Conservation (phyloP, 306 rosid species). For the Nissolia schottii region DNA sequence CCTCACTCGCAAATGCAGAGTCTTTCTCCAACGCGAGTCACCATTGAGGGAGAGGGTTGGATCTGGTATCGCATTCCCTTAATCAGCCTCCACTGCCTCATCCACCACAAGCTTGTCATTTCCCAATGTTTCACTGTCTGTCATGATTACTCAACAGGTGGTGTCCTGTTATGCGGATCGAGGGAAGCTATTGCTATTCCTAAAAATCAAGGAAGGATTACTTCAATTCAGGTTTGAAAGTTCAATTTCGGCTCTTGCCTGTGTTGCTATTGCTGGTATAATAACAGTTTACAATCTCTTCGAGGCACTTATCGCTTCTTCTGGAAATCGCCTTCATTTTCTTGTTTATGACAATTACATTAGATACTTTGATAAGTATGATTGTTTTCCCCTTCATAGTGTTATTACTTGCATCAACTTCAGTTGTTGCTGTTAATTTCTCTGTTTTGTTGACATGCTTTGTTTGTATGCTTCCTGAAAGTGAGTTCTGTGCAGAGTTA, state of each 20-base stretch:
- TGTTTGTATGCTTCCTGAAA: constrained; percentile 15
- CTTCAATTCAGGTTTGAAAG: too few relatives aligned
- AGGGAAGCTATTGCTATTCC: too few relatives aligned
- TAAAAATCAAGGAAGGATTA: too few relatives aligned
- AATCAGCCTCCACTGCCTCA: too few relatives aligned
- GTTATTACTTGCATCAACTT: constrained; percentile 12
- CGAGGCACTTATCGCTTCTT: constrained; percentile 60
- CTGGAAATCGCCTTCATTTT: constrained; percentile 69
- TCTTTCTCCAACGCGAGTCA: too few relatives aligned
- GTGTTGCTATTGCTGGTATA: constrained; percentile 68
- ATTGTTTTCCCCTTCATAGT: constrained; percentile 17
- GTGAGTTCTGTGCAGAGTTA: constrained; percentile 49
- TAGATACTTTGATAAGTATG: constrained; percentile 75
- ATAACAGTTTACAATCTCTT: constrained; percentile 79
- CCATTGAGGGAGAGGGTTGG: too few relatives aligned
- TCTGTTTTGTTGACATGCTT: not conserved
- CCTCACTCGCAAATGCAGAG: too few relatives aligned
- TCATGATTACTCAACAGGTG: too few relatives aligned
- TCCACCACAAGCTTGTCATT: too few relatives aligned
- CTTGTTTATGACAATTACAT: constrained; percentile 84
- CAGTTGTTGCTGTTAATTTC: not conserved
- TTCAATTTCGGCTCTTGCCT: constrained; percentile 83
- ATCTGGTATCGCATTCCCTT: too few relatives aligned
- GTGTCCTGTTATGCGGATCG: too few relatives aligned
- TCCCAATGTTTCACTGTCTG: too few relatives aligned